Conservation (phyloP, 176 grass and related monocot genomes). For the Rhynchospora pubera region DNA sequence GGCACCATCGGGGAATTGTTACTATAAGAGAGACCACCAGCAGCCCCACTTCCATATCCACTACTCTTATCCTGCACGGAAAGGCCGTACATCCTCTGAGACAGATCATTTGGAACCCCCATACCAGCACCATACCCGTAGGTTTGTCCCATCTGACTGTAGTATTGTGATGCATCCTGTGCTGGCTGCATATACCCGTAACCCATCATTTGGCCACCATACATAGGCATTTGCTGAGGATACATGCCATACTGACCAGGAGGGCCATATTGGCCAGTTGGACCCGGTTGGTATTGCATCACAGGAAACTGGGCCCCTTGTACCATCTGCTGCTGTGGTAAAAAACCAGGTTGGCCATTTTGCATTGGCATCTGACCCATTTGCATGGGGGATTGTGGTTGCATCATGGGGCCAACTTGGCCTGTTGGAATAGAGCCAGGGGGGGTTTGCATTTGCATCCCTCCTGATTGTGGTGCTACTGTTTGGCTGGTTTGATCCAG, state of each 20-base stretch:
- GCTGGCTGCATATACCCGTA: slow-evolving; percentile 46
- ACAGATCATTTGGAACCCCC: slow-evolving; percentile 36
- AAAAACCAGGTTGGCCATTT: slow-evolving; percentile 37
- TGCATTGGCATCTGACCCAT: slow-evolving; percentile 56
- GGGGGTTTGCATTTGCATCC: slow-evolving; percentile 33
- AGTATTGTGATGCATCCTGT: slow-evolving; percentile 66
- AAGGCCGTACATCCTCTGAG: slow-evolving; percentile 70
- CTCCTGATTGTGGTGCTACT: slow-evolving; percentile 33
- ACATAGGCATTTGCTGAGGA: slow-evolving; percentile 62
- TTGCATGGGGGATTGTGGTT: slow-evolving; percentile 31
- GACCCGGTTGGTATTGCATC: slow-evolving; percentile 45
- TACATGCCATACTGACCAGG: slow-evolving; percentile 51
- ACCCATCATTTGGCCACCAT: slow-evolving; percentile 43
- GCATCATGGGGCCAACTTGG: slow-evolving; percentile 34
- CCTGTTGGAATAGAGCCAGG: slow-evolving; percentile 17
- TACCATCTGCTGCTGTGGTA: slow-evolving; percentile 36
- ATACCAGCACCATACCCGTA: slow-evolving; percentile 38
- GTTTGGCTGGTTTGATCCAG: slow-evolving; percentile 33
- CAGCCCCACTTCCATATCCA: slow-evolving; percentile 31
- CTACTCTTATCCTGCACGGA: slow-evolving; percentile 57
- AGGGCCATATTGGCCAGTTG: slow-evolving; percentile 34
- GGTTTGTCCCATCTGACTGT: slow-evolving; percentile 35
- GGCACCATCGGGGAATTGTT: slow-evolving; percentile 34
- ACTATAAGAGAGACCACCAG: slow-evolving; percentile 13
- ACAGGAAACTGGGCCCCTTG: slow-evolving; percentile 29